Evolutionary conservation across 1,139 yeast genomes (phyloP), one percentile per base, ranked within the genome.

Genomic region (Yamadazyma diospyri): DNA sequence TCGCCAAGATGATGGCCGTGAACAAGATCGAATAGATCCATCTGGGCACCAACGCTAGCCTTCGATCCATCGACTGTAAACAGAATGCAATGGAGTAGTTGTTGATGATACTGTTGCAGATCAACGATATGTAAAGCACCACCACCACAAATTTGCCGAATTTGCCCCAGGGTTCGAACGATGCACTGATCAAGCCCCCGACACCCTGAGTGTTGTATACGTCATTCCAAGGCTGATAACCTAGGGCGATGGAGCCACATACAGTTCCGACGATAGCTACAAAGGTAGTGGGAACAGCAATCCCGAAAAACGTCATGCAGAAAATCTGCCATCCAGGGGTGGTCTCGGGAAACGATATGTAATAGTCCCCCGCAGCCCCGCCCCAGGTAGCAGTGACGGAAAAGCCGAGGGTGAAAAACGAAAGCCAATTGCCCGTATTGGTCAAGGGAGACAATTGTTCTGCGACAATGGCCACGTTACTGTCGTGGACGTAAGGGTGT

Each of bases 361-460:
- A 85, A 55, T 87, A 88, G 57, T 88, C 97, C 1, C 92, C 72
- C 1, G 95, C 85, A 40, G 83, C 75, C 4, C 92, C 82, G 23
- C 94, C 94, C 96, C 96, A 88, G 1, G 95, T 85, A 1, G 89
- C 76, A 3, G 96, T 86, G 29, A 82, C 78, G 20, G 95, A 81
- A 50, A 84, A 85, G 23, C 82, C 70, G 30, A 86, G 64, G 1
- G 89, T 75, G 50, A 86, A 85, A 54, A 78, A 83, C 12, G 87
- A 74, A 19, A 87, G 55, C 76, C 86, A 78, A 51, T 78, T 75
- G 6, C 94, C 95, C 32, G 69, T 66, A 9, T 51, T 40, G 3
- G 71, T 61, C 7, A 59, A 53, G 1, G 64, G 36, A 14, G 66
- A 72, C 3, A 72, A 21, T 1, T 41, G 48, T 25, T 40, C 36